Percentiles rank a stretch among this genome's conserved stretches.
phyloP scores from a whole-genome alignment of 345 rosid genomes.

The Syzygium aromaticum region DNA sequence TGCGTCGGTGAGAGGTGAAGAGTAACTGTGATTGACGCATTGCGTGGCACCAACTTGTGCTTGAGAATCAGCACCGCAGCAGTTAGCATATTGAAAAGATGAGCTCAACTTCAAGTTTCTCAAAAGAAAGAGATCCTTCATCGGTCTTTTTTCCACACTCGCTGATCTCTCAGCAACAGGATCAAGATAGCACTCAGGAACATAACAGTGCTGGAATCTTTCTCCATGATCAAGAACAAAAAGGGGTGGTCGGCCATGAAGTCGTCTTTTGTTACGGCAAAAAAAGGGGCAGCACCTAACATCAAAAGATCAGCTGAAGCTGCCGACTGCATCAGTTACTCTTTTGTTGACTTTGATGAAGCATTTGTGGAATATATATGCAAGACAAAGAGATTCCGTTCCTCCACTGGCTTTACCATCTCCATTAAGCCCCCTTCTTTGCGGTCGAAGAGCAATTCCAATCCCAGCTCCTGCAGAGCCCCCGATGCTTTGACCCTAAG shows the following conservation, averaged over 20 bases:
- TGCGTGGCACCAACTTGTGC: not conserved
- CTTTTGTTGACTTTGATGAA: constrained; percentile 2
- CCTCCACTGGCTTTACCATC: not conserved
- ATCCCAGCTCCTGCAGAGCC: not conserved
- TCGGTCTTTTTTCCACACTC: not conserved
- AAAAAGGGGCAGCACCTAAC: not conserved
- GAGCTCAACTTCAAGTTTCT: not conserved
- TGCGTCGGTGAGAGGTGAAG: not conserved
- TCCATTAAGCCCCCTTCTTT: not conserved
- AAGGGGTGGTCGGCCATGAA: constrained; percentile 13
- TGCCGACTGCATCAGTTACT: constrained; percentile 12
- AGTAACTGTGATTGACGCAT: not conserved
- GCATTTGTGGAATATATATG: constrained; percentile 2
- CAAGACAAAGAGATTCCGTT: not conserved
- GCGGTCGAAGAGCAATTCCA: not conserved
- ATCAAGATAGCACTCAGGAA: constrained; percentile 7
- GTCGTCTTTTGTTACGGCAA: not conserved
- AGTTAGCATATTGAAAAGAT: not conserved
- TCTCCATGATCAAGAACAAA: constrained; percentile 6
- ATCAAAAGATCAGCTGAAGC: not conserved
- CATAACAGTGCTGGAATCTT: not conserved
- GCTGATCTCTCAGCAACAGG: not conserved
- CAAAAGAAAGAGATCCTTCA: not conserved
- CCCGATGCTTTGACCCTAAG: not conserved
- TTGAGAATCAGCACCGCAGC: not conserved